These are phyloP conservation scores for Chamaecyparis obtusa DNA, from an alignment of 75 land plant species.

Conservation along the genomic window DNA sequence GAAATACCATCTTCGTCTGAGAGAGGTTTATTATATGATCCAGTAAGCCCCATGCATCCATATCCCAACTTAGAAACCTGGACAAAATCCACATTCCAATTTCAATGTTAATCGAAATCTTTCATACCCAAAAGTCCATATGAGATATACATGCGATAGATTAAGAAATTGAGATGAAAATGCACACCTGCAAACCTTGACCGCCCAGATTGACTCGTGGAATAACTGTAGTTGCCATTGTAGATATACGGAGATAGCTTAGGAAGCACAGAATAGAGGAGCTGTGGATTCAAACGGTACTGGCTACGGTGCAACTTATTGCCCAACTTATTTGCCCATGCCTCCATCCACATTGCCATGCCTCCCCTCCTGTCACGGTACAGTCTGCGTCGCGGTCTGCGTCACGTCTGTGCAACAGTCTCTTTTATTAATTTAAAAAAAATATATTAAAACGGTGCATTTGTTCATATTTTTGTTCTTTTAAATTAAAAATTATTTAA, in stretches of 20 bases:
- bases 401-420: too few species aligned
- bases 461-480: too few species aligned
- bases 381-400: too few species aligned
- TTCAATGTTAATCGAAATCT: not conserved
- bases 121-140: not conserved
- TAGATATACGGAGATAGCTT: not conserved
- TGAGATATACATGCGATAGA: not conserved
- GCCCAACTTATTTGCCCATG: too few species aligned
- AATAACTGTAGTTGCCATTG: slow-evolving; percentile 14
- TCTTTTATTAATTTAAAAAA: too few species aligned
- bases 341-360: too few species aligned
- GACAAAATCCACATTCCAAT: not conserved
- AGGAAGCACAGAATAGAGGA: not conserved
- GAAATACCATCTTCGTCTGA: slow-evolving; percentile 44
- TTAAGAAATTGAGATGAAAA: not conserved
- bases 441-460: too few species aligned
- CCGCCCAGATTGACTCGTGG: slow-evolving; percentile 21
- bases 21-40: slow-evolving; percentile 37
- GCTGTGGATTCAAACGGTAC: not conserved
- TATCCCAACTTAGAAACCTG: slow-evolving; percentile 55
- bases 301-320: too few species aligned
- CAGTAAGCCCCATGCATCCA: slow-evolving; percentile 66
- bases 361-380: too few species aligned
- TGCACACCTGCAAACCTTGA: slow-evolving; percentile 32
- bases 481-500: too few species aligned